Evolutionary conservation across 345 rosid species (phyloP), one percentile per base, ranked within the genome.

Genomic region (Eucalyptus pumila): DNA sequence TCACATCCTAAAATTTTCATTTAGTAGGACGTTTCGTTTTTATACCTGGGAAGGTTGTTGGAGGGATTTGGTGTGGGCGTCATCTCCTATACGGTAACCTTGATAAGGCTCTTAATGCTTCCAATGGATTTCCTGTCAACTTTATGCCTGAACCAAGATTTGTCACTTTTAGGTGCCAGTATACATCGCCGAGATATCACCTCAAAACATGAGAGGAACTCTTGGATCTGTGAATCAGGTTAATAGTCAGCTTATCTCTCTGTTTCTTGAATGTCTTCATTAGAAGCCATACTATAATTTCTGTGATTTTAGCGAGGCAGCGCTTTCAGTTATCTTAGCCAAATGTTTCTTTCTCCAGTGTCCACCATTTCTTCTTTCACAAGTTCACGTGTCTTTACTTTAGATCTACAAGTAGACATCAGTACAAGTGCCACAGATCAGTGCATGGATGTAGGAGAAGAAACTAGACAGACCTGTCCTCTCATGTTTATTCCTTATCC

Each of bases 41-140:
- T 96, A 80, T 96, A 92, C 87, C 88, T 96, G 97, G 98, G 98
- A 92, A 94, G 98, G 90, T 92, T 96, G 94, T 88, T 96, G 91
- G 98, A 94, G 90, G 98, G 98, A 37, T 96, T 96, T 60, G 98
- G 98, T 8, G 97, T 96, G 26, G 98, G 98, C 85, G 92, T 95
- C 86, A 96, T 96, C 86, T 96, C 98, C n/a, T 96, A 96, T 88
- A 92, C 94, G 95, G 98, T 96, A 93, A 90, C 54, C 23, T 72
- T 23, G 32, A 40, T 67, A 85, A 69, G 37, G 50, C 58, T 88
- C 76, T 65, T 50, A 47, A 50, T 76, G 47, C 7, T 21, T 40
- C 85, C 47, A 40, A 15, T 30, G 83, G 49, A 37, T 9, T 69
- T 16, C 54, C 42, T 27, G 51, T 54, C 42, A 80, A 58, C 67